phyloP scores from a whole-genome alignment of 768 basidiomycete species.

The Pholiota microspora region DNA sequence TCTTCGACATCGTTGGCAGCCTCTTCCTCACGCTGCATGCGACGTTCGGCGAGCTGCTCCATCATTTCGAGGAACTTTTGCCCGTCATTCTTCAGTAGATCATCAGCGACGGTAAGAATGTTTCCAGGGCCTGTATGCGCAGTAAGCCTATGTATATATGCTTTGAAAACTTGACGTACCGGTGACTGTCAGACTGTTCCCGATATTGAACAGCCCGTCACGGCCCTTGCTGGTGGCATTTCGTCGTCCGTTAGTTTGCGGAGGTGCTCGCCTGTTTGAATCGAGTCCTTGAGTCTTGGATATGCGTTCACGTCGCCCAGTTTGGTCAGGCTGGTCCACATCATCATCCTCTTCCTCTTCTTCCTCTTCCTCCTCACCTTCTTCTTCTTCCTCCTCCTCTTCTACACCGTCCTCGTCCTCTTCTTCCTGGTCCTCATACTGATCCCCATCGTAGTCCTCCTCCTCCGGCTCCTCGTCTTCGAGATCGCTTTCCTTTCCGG shows the following conservation, averaged over 20 bases:
- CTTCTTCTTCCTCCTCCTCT: conserved; percentile 50
- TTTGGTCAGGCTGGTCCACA: conserved; percentile 29
- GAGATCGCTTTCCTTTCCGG: conserved; percentile 20
- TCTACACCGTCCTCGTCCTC: conserved; percentile 40
- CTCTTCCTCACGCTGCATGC: conserved; percentile 87
- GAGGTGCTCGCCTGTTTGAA: conserved; percentile 7
- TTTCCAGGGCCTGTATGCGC: conserved; percentile 70
- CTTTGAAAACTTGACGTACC: conserved; percentile 41
- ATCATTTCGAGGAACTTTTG: conserved; percentile 99
- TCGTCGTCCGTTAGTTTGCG: conserved; percentile 19
- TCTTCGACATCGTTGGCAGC: conserved; percentile 44
- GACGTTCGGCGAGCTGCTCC: conserved; percentile 95
- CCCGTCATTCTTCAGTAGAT: conserved; percentile 97
- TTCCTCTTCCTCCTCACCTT: conserved; percentile 63
- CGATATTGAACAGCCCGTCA: conserved; percentile 78
- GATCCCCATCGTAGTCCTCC: conserved; percentile 38
- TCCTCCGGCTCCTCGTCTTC: conserved; percentile 40
- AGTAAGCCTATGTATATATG: neutral
- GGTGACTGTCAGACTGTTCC: conserved; percentile 79
- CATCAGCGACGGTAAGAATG: conserved; percentile 97
- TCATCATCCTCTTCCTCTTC: conserved; percentile 45
- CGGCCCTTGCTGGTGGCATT: conserved; percentile 35
- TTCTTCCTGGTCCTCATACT: conserved; percentile 42
- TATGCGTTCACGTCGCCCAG: conserved; percentile 19
- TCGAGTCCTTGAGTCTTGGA: conserved; percentile 15